Base-by-base conservation (phyloP, 2,329 filamentous ascomycete species). In the Cryphonectria naterciae region DNA sequence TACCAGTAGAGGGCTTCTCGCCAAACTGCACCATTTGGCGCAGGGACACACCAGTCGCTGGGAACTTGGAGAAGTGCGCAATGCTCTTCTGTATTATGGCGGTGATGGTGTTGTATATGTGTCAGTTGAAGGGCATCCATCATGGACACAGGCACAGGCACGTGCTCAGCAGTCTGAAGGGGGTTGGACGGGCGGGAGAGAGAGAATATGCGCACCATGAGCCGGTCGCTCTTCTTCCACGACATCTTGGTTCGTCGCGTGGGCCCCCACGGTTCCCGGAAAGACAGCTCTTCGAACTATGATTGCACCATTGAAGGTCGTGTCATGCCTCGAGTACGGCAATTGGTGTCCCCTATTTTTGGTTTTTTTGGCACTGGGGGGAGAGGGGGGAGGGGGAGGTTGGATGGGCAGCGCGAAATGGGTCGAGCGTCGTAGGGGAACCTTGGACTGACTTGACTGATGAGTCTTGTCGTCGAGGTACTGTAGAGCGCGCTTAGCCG, bases 1-100 rank as follows among this genome's bases (percentile, higher is more conserved):
- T 85, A 96, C 93, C 94, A 77, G 91, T 93, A 22, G 95, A 98
- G 68, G 95, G 95, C 81, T 91, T 93, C 85, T 97, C 94, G 79
- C 95, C 95, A 81, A 98, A 98, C 82, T 98, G 95, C 71, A 98
- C 95, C 96, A 99, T 99, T 87, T 99, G 96, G 81, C 96, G 90
- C 82, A 99, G 87, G 80, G 95, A 98, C 77, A 97, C 93, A 78
- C 96, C 96, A 19, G 96, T 99, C 73, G 96, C 96, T 75, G 96
- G 96, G 83, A 98, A 99, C 83, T 91, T 94, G 81, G 94, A 93
- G 88, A 98, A 98, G 84, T 98, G 94, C 83, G 92, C 91, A 91
- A 98, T 98, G 86, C 93, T 97, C 77, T 96, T 92, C 66, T 68
- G n/a, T 8, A 25, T 49, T 11, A 39, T 4, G 54, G 17, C 2